Conservation (phyloP, 2,329 filamentous ascomycete genomes). For the Aspergillus quadrilineatus region DNA sequence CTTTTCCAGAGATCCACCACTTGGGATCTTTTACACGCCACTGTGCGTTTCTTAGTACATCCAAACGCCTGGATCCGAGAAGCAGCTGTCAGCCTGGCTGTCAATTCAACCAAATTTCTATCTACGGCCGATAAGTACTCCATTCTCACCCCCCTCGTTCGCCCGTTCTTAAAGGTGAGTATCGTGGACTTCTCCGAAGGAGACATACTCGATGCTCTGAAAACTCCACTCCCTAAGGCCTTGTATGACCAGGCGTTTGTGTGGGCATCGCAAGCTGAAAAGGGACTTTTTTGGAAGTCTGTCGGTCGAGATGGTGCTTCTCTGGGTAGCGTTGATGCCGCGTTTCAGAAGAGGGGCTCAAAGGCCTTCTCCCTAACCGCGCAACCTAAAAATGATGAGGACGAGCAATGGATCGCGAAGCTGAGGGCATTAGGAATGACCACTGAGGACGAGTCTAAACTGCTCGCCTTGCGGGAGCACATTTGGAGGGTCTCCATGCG, state of each 20-base stretch:
- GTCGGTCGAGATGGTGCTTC: constrained; percentile 68
- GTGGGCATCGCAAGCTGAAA: constrained; percentile 81
- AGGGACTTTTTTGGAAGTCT: constrained; percentile 83
- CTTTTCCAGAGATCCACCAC: constrained; percentile 79
- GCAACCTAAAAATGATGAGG: constrained; percentile 78
- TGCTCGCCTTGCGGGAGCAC: constrained; percentile 82
- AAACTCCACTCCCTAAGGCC: constrained; percentile 73
- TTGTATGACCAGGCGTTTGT: constrained; percentile 81
- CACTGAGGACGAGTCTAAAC: constrained; percentile 82
- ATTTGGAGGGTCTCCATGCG: constrained; percentile 82
- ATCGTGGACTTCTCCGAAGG: constrained; percentile 70
- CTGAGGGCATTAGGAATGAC: constrained; percentile 80
- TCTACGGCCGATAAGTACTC: constrained; percentile 79
- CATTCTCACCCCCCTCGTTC: constrained; percentile 75
- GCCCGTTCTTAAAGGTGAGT: constrained; percentile 75
- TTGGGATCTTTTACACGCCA: constrained; percentile 83
- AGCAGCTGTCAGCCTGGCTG: constrained; percentile 79
- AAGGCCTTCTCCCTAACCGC: constrained; percentile 55
- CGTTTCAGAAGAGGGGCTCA: constrained; percentile 58
- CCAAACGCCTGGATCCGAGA: constrained; percentile 95
- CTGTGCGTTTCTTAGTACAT: constrained; percentile 84
- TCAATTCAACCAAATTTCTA: constrained; percentile 71
- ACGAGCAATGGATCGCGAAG: constrained; percentile 87
- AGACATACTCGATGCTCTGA: constrained; percentile 75
- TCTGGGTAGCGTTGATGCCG: constrained; percentile 58